Base-by-base conservation (phyloP, 371 early-diverging fungal species). In the Umbelopsis sp. region DNA sequence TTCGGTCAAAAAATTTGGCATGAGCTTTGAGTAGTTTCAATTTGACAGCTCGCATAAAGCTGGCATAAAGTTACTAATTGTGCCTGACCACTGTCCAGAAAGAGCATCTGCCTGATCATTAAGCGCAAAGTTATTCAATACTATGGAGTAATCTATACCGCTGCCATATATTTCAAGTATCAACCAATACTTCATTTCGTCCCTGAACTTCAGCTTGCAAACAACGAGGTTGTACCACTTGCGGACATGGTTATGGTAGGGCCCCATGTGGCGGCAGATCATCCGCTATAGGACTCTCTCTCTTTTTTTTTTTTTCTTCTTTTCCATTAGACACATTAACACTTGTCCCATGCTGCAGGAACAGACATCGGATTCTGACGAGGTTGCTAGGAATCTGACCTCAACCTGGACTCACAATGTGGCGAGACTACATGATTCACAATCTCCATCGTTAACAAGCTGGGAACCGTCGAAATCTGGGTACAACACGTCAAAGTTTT, bases 231-330 rank as follows among this genome's bases (percentile, higher is more conserved):
- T 48, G 48, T 48, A 48, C 48, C 16, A 48, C 48, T 48, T n/a
- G 11, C 18, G n/a, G 48, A 16, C 16, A 48, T 48, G 48, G 48
- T 48, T 48, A 12, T 48, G 48, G 48, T 48, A 48, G 11, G 48
- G 48, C n/a, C 48, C 48, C 48, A 48, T 48, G 48, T 48, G 48
- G 48, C 48, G 48, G 20, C 48, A 41, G 48, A 48, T 48, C 48
- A 18, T n/a, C 16, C 18, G 7, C 7, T 48, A n/a, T 48, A 18
- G 10, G 18, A 2, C 48, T 16, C 48, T 12, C 48, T 12, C 20
- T 12, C 2, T 48, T 48, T 48, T 48, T 46, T 46, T 12, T 20
- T 6, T 48, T 48, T 16, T 48, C 20, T 16, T 48, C 7, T 48
- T 48, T 48, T 4, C 7, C 48, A 12, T 48, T 48, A 48, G 5